Percentiles rank a stretch among this genome's conserved stretches.
phyloP scores from a whole-genome alignment of 2,329 filamentous ascomycete genomes.

The Chaetomium sp. region DNA sequence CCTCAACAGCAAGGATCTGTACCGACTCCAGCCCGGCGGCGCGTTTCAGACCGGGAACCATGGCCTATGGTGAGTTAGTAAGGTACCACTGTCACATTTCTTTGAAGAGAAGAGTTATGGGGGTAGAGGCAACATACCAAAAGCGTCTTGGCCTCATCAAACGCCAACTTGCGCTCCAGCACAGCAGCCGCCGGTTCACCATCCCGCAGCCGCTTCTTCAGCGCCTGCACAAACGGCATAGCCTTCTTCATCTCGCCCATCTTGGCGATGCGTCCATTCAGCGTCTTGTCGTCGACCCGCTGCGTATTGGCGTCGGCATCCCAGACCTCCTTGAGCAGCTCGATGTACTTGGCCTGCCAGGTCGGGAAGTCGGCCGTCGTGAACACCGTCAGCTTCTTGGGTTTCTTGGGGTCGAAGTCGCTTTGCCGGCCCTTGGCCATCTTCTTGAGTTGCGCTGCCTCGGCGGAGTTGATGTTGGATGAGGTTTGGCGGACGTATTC shows the following conservation, averaged over 20 bases:
- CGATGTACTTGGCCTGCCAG: constrained; percentile 90
- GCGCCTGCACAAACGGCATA: constrained; percentile 87
- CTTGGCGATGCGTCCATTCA: constrained; percentile 74
- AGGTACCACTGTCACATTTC: no score
- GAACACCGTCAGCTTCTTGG: constrained; percentile 87
- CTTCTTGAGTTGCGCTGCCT: constrained; percentile 77
- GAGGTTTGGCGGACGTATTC: constrained; percentile 62
- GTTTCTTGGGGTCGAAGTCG: constrained; percentile 80
- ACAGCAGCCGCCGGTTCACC: constrained; percentile 62
- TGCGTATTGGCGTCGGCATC: constrained; percentile 52
- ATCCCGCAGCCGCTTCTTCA: constrained; percentile 75
- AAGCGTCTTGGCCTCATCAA: constrained; percentile 75
- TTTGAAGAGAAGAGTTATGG: no score
- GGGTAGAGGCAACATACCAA: constrained; percentile 18
- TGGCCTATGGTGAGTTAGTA: constrained; percentile 42
- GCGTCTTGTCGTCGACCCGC: constrained; percentile 66
- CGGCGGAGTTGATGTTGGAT: constrained; percentile 78
- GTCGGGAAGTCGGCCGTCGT: constrained; percentile 71
- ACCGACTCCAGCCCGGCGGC: constrained; percentile 63
- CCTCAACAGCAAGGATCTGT: constrained; percentile 65
- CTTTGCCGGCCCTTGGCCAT: constrained; percentile 86
- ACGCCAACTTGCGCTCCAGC: constrained; percentile 76
- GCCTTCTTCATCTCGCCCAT: constrained; percentile 91
- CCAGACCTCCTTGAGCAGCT: constrained; percentile 67
- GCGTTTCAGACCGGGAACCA: constrained; percentile 73